Evolutionary conservation across 495 filamentous ascomycete genomes (phyloP), one percentile per base, ranked within the genome.

Genomic region (Glonium stellatum): DNA sequence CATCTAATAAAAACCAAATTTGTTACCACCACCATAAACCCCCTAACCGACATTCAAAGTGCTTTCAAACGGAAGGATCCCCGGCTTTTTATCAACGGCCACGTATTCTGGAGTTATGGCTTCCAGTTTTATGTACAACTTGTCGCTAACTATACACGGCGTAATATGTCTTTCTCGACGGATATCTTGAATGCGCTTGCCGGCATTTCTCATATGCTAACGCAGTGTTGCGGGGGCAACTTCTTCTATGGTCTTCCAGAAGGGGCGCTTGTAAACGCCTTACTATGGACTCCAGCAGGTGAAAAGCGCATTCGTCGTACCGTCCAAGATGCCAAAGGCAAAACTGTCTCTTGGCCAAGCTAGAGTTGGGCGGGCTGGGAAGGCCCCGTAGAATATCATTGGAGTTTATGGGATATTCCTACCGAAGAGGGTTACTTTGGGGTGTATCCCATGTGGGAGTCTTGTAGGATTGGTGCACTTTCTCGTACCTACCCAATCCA

Each of bases 111-210:
- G 63, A 44, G 34, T 27, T 0, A 21, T 13, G 63, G 63, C 1
- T 66, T 66, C 31, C 59, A 58, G n/a, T 31, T 36, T 15, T 66
- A 66, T 59, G 62, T 59, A 55, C 59, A 66, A 36, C 63, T 66
- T 15, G 52, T 66, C 34, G 62, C 63, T 11, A 48, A 21, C 4
- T 41, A 59, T 8, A 36, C 58, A 3, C 55, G 55, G 22, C 23
- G 31, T 22, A 44, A 58, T 27, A 19, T 22, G 1, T 27, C 55
- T 21, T 48, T 52, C n/a, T 31, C 49, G 2, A 25, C 50, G 0
- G 55, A 49, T 19, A 23, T 23, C 1, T 21, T 50, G n/a, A 50
- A 12, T 5, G 31, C 44, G 5, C 59, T 66, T 31, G 36, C 55
- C 18, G 52, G 21, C 12, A 59, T 62, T n/a, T 21, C 23, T 15